Evolutionary conservation across 179 eudicot genomes (phyloP).

Genomic region (Carnegiea gigantea): DNA sequence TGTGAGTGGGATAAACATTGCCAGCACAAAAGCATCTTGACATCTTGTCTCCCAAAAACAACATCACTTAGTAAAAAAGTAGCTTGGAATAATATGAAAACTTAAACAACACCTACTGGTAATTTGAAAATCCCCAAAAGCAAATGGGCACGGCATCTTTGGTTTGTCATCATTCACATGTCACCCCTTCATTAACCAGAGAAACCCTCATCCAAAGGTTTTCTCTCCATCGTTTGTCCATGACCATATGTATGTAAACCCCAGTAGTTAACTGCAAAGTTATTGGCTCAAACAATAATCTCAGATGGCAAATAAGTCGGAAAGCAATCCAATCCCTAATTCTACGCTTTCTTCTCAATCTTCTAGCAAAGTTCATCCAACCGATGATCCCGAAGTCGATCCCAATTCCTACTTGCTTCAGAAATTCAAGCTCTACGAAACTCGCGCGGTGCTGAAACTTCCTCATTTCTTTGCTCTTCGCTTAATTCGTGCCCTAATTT

Average conservation of each 20-base stretch:
- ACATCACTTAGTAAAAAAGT: too few relatives aligned
- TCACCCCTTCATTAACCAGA: neutral
- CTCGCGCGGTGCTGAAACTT: conserved; percentile 61
- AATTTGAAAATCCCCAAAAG: too few relatives aligned
- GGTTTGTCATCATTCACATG: neutral
- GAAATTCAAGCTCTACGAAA: conserved; percentile 91
- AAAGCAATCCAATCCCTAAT: conserved; percentile 35
- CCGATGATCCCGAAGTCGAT: conserved; percentile 58
- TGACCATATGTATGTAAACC: conserved; percentile 17
- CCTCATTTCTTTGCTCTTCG: neutral
- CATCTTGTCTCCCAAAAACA: too few relatives aligned
- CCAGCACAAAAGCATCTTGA: too few relatives aligned
- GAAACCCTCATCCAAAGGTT: neutral
- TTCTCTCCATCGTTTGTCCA: neutral
- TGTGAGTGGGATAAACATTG: too few relatives aligned
- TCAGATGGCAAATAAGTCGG: conserved; percentile 34
- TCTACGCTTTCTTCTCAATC: conserved; percentile 28
- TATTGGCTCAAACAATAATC: neutral
- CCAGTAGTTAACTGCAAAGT: neutral
- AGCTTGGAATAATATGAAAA: too few relatives aligned
- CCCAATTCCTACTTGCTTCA: conserved; percentile 69
- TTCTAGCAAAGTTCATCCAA: conserved; percentile 53
- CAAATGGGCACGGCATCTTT: neutral
- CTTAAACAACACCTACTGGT: too few relatives aligned
- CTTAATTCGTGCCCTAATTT: conserved; percentile 1